Base-by-base conservation (phyloP, 129 eudicot species). In the Mikania micrantha region DNA sequence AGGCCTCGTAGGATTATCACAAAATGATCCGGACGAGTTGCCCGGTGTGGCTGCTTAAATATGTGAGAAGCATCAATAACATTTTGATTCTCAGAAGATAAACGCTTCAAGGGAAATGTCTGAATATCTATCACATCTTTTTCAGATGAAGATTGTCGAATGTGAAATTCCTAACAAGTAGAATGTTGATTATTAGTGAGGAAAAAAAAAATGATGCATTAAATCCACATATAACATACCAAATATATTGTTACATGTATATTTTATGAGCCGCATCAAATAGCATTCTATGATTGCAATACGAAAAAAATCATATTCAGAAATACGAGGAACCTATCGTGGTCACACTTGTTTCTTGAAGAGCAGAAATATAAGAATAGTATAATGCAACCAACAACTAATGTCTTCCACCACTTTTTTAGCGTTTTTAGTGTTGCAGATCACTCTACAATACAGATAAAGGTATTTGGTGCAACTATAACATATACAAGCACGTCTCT, bases 1-100 rank as follows among this genome's bases (percentile, higher is more conserved):
- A 92, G 91, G 41, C 98, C 98, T 20, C 98, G 98, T 19, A 92
- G 82, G 53, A 92, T 84, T 41, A 92, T 67, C 60, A 92, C 98
- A 27, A 92, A 76, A 81, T 82, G 91, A 84, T 92, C 98, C 17
- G 98, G 98, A 36, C 98, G 90, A 35, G 80, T 77, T 65, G 91
- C 81, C 64, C 98, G 91, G 54, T 86, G 88, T 60, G 96, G 98
- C 41, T 79, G 87, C 85, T 88, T 92, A 69, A 92, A 84, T 69
- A 92, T 75, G 63, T 74, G 87, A 48, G 91, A 82, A 59, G 87
- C 98, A 79, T 92, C 96, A 74, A 88, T 53, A 62, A 64, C 35
- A 59, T 80, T 78, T 34, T 86, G 86, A 73, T 86, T 86, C 36
- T 84, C 94, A 22, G 76, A 32, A 17, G 82, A 59, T 42, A 69